Evolutionary conservation across 768 basidiomycete genomes (phyloP).

Genomic region (Dacryopinax spathularia): DNA sequence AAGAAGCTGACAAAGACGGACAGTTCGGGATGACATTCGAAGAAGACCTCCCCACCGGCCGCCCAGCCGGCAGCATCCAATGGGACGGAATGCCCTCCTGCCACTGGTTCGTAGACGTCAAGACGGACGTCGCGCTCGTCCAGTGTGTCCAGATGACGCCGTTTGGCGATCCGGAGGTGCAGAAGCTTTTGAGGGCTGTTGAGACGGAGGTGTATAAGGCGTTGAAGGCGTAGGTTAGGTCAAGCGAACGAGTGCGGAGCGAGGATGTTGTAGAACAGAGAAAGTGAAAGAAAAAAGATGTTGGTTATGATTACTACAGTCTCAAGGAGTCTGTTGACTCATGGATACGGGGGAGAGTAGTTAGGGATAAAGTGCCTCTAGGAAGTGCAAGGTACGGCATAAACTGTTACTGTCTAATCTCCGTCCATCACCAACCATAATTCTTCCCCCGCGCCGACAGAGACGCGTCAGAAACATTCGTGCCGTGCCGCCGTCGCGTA

Average conservation of each 20-base stretch:
- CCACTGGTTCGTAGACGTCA: conserved; percentile 1
- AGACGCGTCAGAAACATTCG: no score
- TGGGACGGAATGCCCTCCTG: background rate
- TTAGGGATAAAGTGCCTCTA: no score
- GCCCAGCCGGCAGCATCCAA: background rate
- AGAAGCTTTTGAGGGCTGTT: background rate
- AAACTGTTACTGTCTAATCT: no score
- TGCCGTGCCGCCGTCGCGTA: no score
- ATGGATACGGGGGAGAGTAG: no score
- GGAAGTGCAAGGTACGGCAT: no score
- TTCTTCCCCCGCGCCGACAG: no score
- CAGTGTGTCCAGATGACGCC: background rate
- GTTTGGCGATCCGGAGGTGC: background rate
- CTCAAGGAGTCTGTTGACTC: no score
- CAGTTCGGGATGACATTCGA: conserved; percentile 2
- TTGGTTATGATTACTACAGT: background rate
- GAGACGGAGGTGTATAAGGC: background rate
- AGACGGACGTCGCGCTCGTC: background rate
- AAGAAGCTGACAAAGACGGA: background rate
- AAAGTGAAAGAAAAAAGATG: background rate
- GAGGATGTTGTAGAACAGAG: background rate
- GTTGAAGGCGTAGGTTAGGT: background rate
- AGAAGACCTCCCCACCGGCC: background rate
- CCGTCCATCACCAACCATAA: no score
- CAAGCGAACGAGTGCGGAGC: no score